phyloP scores from a whole-genome alignment of 2,329 filamentous ascomycete genomes.

The Stemphylium vesicarium region DNA sequence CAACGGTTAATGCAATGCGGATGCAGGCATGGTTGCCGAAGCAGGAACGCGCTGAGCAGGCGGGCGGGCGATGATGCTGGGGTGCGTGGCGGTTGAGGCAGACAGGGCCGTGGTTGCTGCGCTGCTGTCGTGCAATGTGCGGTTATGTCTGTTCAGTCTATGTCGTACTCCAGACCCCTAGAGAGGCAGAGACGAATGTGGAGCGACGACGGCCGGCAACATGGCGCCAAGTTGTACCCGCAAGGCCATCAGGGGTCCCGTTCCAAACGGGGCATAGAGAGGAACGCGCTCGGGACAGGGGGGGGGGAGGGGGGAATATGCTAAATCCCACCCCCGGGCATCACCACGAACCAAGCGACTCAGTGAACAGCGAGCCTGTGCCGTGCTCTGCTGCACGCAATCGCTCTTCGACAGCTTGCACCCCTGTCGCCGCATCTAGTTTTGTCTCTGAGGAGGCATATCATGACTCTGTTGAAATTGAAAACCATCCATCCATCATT shows the following conservation, averaged over 20 bases:
- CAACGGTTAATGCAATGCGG: slow-evolving; percentile 28
- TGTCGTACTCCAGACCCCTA: slow-evolving; percentile 4
- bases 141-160: neutral
- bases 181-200: slow-evolving; percentile 2
- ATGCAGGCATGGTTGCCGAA: slow-evolving; percentile 37
- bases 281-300: neutral
- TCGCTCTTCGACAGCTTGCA: too few relatives aligned
- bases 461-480: too few relatives aligned
- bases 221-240: slow-evolving; percentile 10
- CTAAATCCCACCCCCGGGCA: too few relatives aligned
- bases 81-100: slow-evolving; percentile 2
- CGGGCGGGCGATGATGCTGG: slow-evolving; percentile 13
- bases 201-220: slow-evolving; percentile 3
- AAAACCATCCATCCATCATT: too few relatives aligned
- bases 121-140: neutral
- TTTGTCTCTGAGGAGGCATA: too few relatives aligned
- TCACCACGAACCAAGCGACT: neutral
- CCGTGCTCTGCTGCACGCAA: neutral
- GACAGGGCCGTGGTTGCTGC: neutral
- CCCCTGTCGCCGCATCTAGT: neutral
- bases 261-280: slow-evolving; percentile 4
- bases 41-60: slow-evolving; percentile 32
- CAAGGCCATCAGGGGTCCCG: slow-evolving; percentile 6
- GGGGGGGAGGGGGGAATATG: too few relatives aligned
- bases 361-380: neutral